Conservation (phyloP, 2,329 filamentous ascomycete species). For the Zasmidium cellare region DNA sequence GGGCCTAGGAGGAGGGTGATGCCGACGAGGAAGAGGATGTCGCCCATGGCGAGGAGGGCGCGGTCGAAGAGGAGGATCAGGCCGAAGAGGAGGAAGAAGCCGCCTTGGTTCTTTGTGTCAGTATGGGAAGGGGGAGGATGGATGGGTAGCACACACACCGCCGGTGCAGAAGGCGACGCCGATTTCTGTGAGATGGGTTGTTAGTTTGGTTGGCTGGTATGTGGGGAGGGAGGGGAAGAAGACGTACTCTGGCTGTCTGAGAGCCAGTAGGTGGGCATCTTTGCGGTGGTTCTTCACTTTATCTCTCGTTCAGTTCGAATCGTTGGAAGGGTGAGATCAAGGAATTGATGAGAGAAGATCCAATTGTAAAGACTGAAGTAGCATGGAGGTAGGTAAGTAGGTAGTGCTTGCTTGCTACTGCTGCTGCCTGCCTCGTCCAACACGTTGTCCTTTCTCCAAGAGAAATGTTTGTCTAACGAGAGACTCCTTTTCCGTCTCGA, state of each 20-base stretch:
- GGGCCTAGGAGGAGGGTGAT: conserved; percentile 93
- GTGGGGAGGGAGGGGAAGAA: too few species aligned
- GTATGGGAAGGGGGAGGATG: not conserved
- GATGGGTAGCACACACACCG: conserved; percentile 62
- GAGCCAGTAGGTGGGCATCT: conserved; percentile 91
- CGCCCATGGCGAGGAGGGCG: conserved; percentile 98
- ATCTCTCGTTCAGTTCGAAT: too few species aligned
- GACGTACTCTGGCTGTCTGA: conserved; percentile 89
- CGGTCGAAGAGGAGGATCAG: conserved; percentile 98
- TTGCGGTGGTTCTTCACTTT: conserved; percentile 26
- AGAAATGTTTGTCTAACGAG: too few species aligned
- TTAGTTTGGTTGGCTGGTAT: not conserved
- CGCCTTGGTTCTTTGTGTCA: conserved; percentile 57
- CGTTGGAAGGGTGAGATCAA: too few species aligned
- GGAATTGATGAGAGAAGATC: too few species aligned
- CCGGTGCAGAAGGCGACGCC: conserved; percentile 97
- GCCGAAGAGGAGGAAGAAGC: conserved; percentile 90
- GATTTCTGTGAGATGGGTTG: conserved; percentile 66
- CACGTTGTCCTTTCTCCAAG: too few species aligned
- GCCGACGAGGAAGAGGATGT: conserved; percentile 97
- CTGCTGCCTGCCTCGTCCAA: too few species aligned
- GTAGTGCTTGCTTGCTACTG: too few species aligned
- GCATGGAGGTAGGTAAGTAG: too few species aligned
- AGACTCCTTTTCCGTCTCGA: too few species aligned
- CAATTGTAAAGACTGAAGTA: too few species aligned